Evolutionary conservation across 495 filamentous ascomycete species (phyloP).

Genomic region (Tuber indicum): DNA sequence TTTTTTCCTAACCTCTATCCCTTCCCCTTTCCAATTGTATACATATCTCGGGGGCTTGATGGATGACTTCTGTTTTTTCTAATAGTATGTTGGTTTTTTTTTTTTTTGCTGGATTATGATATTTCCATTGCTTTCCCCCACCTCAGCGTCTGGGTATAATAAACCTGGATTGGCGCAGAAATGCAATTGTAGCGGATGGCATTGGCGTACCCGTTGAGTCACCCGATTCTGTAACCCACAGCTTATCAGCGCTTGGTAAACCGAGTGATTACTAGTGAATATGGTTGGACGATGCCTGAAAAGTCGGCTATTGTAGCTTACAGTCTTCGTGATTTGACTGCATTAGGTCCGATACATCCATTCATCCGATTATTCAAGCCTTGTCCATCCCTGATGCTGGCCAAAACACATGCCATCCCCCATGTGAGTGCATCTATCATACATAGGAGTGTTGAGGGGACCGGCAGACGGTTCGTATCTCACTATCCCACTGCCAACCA

Average conservation of each 20-base stretch:
- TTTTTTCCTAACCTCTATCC: background rate
- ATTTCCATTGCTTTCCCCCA: background rate
- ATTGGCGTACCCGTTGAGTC: background rate
- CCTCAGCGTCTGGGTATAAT: background rate
- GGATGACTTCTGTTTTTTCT: background rate
- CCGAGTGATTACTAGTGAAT: constrained; percentile 13
- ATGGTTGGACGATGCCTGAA: background rate
- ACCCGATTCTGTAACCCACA: background rate
- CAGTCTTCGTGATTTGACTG: background rate
- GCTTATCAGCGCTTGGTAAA: background rate
- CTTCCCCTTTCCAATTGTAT: background rate
- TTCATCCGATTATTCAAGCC: background rate
- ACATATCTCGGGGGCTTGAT: background rate
- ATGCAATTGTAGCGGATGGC: background rate
- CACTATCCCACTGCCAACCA: background rate
- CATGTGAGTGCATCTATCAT: background rate
- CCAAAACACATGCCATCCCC: background rate
- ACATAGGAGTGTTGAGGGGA: background rate
- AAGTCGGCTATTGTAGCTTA: background rate
- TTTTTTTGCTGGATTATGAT: background rate
- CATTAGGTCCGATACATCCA: background rate
- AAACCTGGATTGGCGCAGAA: background rate
- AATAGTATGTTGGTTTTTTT: background rate
- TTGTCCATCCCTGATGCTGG: background rate
- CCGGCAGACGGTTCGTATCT: background rate